Conservation (phyloP, 257 asterid genomes). For the Handroanthus guayacan region DNA sequence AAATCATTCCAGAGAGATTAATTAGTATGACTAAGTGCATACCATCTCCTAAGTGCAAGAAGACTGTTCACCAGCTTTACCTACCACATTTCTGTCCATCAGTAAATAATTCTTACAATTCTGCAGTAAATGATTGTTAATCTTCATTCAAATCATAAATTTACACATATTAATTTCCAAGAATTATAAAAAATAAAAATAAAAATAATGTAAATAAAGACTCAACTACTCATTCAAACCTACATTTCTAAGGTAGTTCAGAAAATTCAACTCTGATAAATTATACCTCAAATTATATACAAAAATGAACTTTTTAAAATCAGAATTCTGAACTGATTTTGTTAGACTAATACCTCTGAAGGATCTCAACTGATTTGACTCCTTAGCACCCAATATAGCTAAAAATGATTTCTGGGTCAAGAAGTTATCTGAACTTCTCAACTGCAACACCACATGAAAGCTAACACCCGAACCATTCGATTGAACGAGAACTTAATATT, state of each 20-base stretch:
- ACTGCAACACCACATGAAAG: constrained; percentile 67
- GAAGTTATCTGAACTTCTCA: constrained; percentile 71
- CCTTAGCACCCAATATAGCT: constrained; percentile 38
- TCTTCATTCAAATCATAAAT: constrained; percentile 21
- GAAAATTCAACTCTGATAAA: background rate
- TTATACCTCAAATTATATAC: too few relatives aligned
- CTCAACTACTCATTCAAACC: background rate
- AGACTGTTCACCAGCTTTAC: constrained; percentile 71
- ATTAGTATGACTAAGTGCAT: constrained; percentile 33
- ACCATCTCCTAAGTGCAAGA: constrained; percentile 33
- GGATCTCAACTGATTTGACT: constrained; percentile 61
- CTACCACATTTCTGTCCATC: constrained; percentile 50
- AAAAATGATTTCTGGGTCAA: constrained; percentile 50
- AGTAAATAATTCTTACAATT: constrained; percentile 29
- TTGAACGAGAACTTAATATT: constrained; percentile 29
- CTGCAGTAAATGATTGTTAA: constrained; percentile 30
- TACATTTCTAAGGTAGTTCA: background rate
- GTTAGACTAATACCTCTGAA: constrained; percentile 33
- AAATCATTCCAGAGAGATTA: constrained; percentile 17
- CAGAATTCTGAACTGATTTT: background rate
- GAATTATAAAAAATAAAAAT: constrained; percentile 6
- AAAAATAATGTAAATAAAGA: background rate
- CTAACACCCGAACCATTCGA: constrained; percentile 60
- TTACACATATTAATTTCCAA: constrained; percentile 6
- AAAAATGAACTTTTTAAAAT: too few relatives aligned